phyloP scores from a whole-genome alignment of 2,329 filamentous ascomycete species.

The Sphaerulina vaccinii region DNA sequence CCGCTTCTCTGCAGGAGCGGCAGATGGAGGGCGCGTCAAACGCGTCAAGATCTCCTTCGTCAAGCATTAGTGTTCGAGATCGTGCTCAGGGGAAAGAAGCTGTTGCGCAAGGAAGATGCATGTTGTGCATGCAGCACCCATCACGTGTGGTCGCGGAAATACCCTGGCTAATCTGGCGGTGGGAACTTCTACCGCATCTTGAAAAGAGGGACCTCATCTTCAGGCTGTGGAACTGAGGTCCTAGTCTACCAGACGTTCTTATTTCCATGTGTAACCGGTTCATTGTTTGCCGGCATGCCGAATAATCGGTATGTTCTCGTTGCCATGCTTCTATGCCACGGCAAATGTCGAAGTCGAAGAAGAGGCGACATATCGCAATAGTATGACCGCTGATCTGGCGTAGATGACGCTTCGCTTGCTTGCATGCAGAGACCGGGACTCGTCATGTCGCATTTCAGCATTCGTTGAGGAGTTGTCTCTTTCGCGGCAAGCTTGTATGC shows the following conservation, averaged over 20 bases:
- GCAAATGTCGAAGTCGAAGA: too few relatives aligned
- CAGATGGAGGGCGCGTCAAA: too few relatives aligned
- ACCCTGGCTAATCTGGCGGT: background rate
- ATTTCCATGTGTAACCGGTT: too few relatives aligned
- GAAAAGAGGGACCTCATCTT: too few relatives aligned
- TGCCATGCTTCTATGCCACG: background rate
- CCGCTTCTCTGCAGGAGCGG: too few relatives aligned
- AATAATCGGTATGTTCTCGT: too few relatives aligned
- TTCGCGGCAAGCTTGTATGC: constrained; percentile 2
- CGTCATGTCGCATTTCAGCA: background rate
- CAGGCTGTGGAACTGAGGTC: background rate
- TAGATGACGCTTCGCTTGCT: background rate
- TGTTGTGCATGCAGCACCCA: constrained; percentile 4
- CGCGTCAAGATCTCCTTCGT: too few relatives aligned
- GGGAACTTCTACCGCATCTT: too few relatives aligned
- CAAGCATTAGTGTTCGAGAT: too few relatives aligned
- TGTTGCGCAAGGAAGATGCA: constrained; percentile 10
- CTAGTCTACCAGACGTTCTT: background rate
- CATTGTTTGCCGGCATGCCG: too few relatives aligned
- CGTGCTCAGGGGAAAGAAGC: too few relatives aligned
- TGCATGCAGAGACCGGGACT: background rate
- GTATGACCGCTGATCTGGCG: background rate
- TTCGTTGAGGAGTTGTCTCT: background rate
- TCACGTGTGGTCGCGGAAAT: background rate
- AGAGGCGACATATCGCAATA: background rate